Conservation (phyloP, 192 early-diverging fungal genomes). For the Coemansia erecta region DNA sequence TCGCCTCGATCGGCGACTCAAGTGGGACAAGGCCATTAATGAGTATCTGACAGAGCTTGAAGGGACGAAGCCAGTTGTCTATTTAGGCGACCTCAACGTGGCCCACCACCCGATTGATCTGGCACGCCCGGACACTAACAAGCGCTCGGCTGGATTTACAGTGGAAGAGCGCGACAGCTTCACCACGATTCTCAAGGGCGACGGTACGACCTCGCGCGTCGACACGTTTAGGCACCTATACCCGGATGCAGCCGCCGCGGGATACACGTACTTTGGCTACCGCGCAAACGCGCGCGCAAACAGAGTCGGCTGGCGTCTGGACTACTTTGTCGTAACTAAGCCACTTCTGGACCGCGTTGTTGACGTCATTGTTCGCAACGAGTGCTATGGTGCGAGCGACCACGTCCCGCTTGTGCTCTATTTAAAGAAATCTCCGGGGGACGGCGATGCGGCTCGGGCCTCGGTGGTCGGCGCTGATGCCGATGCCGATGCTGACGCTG, state of each 20-base stretch:
- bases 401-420: slow-evolving; percentile 77
- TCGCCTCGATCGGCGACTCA: slow-evolving; percentile 61
- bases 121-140: slow-evolving; percentile 71
- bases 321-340: slow-evolving; percentile 78
- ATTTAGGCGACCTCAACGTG: slow-evolving; percentile 85
- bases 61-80: slow-evolving; percentile 69
- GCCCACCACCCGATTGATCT: slow-evolving; percentile 76
- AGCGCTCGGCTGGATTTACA: slow-evolving; percentile 78
- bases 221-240: slow-evolving; percentile 75
- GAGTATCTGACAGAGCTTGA: slow-evolving; percentile 67
- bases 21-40: slow-evolving; percentile 66
- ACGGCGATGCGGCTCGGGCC: neutral
- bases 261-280: slow-evolving; percentile 79
- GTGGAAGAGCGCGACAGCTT: slow-evolving; percentile 77
- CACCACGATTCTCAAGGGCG: slow-evolving; percentile 55
- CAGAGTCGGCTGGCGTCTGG: slow-evolving; percentile 77
- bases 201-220: slow-evolving; percentile 47
- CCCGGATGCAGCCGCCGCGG: slow-evolving; percentile 58
- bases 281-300: slow-evolving; percentile 70
- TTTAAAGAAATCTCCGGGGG: slow-evolving; percentile 28
- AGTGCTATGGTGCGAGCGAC: slow-evolving; percentile 86
- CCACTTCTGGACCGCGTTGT: slow-evolving; percentile 58
- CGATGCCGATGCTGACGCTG: too few species aligned
- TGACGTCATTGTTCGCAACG: slow-evolving; percentile 64
- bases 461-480: neutral